Conservation (phyloP, 228 moss, liverwort and hornwort species). For the Sphagnum fallax region DNA sequence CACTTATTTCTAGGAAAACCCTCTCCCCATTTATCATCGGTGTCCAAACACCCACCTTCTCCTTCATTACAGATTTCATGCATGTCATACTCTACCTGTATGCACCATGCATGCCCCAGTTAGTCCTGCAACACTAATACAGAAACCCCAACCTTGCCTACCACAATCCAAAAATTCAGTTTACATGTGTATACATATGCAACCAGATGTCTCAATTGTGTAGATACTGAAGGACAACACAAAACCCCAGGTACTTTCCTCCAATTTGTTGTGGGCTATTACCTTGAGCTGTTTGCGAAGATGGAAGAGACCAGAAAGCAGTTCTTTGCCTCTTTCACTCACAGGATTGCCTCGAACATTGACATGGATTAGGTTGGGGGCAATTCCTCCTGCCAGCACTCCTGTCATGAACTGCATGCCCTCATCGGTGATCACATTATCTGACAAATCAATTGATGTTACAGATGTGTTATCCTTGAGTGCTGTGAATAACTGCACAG, state of each 20-base stretch:
- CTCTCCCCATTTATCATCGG: conserved; percentile 49
- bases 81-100: conserved; percentile 80
- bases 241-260: too few relatives aligned
- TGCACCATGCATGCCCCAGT: neutral
- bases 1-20: conserved; percentile 51
- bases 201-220: too few relatives aligned
- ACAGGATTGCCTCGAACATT: conserved; percentile 78
- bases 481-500: conserved; percentile 73
- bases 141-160: too few relatives aligned
- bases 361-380: conserved; percentile 80
- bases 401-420: conserved; percentile 63
- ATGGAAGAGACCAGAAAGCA: conserved; percentile 58
- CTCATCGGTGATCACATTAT: conserved; percentile 80
- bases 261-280: too few relatives aligned
- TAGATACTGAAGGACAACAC: too few relatives aligned
- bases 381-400: conserved; percentile 58
- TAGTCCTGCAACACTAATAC: too few relatives aligned
- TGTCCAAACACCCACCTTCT: conserved; percentile 14
- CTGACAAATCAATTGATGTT: conserved; percentile 84
- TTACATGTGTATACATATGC: too few relatives aligned
- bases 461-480: conserved; percentile 67
- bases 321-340: conserved; percentile 59
- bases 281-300: conserved; percentile 93
- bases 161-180: too few relatives aligned
- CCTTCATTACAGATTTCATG: conserved; percentile 31